A percentile compares a stretch with the other conserved stretches of the same genome.
Evolutionary conservation across 495 filamentous ascomycete genomes (phyloP).

Genomic region (Trichoderma erinaceum): DNA sequence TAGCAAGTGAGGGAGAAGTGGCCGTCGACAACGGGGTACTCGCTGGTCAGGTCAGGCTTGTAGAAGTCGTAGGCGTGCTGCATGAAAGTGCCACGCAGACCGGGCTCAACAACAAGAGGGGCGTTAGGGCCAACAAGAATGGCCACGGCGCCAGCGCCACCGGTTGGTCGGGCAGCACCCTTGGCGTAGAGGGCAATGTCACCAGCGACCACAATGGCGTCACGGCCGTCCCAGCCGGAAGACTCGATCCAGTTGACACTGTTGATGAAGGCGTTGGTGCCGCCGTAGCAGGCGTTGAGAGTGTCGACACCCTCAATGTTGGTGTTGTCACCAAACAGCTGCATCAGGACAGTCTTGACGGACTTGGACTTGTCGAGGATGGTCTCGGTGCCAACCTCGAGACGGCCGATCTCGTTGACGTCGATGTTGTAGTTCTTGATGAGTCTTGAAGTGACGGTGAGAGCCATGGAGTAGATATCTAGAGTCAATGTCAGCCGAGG

Average conservation of each 20-base stretch:
- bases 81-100: slow-evolving; percentile 88
- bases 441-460: slow-evolving; percentile 84
- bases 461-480: slow-evolving; percentile 98
- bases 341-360: slow-evolving; percentile 99
- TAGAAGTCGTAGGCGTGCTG: slow-evolving; percentile 98
- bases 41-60: slow-evolving; percentile 96
- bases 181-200: slow-evolving; percentile 98
- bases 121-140: slow-evolving; percentile 92
- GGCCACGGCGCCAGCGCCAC: slow-evolving; percentile 90
- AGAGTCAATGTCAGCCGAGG: neutral
- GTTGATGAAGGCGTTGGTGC: slow-evolving; percentile 97
- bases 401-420: slow-evolving; percentile 77
- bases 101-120: slow-evolving; percentile 84
- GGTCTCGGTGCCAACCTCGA: slow-evolving; percentile 98
- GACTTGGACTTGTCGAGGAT: slow-evolving; percentile 99
- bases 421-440: slow-evolving; percentile 93
- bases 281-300: slow-evolving; percentile 96
- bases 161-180: slow-evolving; percentile 89
- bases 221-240: slow-evolving; percentile 92
- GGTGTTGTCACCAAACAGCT: slow-evolving; percentile 80
- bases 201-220: slow-evolving; percentile 89
- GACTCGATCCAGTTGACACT: slow-evolving; percentile 96
- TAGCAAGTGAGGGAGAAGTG: slow-evolving; percentile 95
- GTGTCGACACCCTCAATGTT: slow-evolving; percentile 97
- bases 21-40: slow-evolving; percentile 95